These are phyloP conservation scores for Amanita rubescens DNA, from an alignment of 768 basidiomycete genomes.

Conservation along the genomic window DNA sequence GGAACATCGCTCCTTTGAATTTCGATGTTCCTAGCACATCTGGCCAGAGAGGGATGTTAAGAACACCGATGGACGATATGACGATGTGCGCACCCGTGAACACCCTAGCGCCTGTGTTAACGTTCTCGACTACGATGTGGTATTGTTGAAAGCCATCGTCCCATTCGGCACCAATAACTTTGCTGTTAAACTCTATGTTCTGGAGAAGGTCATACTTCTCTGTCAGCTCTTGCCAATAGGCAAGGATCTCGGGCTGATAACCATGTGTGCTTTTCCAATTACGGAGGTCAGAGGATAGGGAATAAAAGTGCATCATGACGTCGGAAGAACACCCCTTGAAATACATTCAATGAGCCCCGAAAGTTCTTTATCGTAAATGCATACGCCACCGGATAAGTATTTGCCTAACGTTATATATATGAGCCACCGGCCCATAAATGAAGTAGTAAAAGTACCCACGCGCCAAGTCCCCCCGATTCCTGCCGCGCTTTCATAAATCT, in stretches of 20 bases:
- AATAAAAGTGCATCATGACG: conserved; percentile 29
- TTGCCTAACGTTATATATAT: conserved; percentile 18
- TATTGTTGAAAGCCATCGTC: conserved; percentile 28
- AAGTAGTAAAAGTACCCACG: conserved; percentile 14
- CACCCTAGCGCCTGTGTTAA: conserved; percentile 21
- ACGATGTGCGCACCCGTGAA: conserved; percentile 36
- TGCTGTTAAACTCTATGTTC: conserved; percentile 34
- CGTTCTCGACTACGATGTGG: conserved; percentile 26
- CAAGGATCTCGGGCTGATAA: conserved; percentile 33
- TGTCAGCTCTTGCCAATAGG: conserved; percentile 29
- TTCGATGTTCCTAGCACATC: conserved; percentile 24
- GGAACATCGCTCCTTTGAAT: conserved; percentile 46
- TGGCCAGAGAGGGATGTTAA: conserved; percentile 37
- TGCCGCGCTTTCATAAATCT: conserved; percentile 26
- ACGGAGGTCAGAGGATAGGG: conserved; percentile 33
- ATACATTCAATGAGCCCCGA: not conserved
- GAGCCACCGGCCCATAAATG: not conserved
- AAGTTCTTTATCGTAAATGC: not conserved
- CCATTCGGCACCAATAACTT: conserved; percentile 42
- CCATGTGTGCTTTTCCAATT: conserved; percentile 33
- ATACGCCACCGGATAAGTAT: conserved; percentile 23
- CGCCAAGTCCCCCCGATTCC: conserved; percentile 27
- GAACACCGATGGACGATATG: conserved; percentile 41
- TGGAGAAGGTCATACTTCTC: conserved; percentile 35
- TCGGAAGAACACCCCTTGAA: conserved; percentile 36